Evolutionary conservation across 345 rosid genomes (phyloP), one percentile per base, ranked within the genome.

Genomic region (Punica granatum): DNA sequence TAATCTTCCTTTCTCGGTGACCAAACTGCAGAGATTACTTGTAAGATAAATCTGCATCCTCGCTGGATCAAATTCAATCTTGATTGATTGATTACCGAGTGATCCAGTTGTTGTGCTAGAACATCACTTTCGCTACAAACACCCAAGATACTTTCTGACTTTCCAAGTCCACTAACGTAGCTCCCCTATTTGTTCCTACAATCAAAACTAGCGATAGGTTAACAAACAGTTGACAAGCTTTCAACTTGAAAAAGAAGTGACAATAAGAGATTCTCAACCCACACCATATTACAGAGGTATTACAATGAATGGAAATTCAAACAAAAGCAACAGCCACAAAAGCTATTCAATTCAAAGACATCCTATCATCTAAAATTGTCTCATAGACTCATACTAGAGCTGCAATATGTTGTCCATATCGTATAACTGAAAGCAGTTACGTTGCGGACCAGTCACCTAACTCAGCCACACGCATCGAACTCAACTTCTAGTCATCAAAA

Each of bases 391-490:
- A 78, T 73, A 65, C 72, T 67, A 65, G 64, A 67, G 64, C 63
- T 79, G 86, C 81, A 86, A 82, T 91, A 97, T 74, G 96, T 81
- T 62, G 96, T 79, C 99, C 99, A 94, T 60, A 94, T 75, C 68
- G 97, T 91, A 76, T 87, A 79, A 43, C 66, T 74, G 67, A 78
- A 67, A 73, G 85, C 72, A 73, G 70, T 74, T 71, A 65, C 71
- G 54, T 39, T 43, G 43, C 10, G 73, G 44, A 80, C 60, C 70
- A 16, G 73, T 7, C 76, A n/a, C n/a, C n/a, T n/a, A n/a, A n/a
- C n/a, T n/a, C n/a, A n/a, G n/a, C n/a, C n/a, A n/a, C n/a, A n/a
- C n/a, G n/a, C n/a, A n/a, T n/a, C n/a, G n/a, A n/a, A n/a, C n/a
- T n/a, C n/a, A n/a, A n/a, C n/a, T n/a, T n/a, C n/a, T n/a, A n/a